These are phyloP conservation scores for Blastomyces parvus DNA, from an alignment of 2,329 filamentous ascomycete genomes.

Conservation along the genomic window DNA sequence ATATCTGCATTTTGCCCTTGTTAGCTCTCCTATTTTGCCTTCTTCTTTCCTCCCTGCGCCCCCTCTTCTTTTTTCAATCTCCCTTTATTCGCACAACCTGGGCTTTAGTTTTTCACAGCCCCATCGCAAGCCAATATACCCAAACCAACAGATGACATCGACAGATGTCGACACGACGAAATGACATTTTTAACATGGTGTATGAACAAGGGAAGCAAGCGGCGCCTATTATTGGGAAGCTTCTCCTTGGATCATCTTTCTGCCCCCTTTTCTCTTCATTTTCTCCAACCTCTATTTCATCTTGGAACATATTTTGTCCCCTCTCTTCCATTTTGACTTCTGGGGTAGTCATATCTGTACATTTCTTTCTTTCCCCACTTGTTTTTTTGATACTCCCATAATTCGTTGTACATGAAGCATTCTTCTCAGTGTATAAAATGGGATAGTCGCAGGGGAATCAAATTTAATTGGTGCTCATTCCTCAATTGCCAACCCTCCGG, in stretches of 20 bases:
- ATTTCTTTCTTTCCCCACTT: background rate
- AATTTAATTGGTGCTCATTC: background rate
- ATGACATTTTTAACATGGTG: constrained; percentile 1
- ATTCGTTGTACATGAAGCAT: constrained; percentile 17
- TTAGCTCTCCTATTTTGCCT: background rate
- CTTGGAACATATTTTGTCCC: background rate
- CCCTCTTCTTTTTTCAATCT: no score
- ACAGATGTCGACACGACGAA: constrained; percentile 3
- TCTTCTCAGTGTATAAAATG: constrained; percentile 7
- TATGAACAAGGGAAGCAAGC: background rate
- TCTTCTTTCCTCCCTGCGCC: no score
- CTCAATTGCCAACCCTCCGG: background rate
- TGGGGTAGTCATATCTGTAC: background rate
- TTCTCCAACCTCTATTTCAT: background rate
- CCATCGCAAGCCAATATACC: background rate
- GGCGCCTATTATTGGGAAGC: background rate
- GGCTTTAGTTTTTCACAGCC: background rate
- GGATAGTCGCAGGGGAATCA: background rate
- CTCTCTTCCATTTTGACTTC: background rate
- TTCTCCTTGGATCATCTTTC: background rate
- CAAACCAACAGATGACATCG: background rate
- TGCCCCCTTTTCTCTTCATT: background rate
- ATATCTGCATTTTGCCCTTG: constrained; percentile 49
- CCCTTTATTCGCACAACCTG: background rate
- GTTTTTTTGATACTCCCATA: constrained; percentile 3